These are phyloP conservation scores for Solanum chilense DNA, from an alignment of 257 asterid genomes.

Conservation along the genomic window DNA sequence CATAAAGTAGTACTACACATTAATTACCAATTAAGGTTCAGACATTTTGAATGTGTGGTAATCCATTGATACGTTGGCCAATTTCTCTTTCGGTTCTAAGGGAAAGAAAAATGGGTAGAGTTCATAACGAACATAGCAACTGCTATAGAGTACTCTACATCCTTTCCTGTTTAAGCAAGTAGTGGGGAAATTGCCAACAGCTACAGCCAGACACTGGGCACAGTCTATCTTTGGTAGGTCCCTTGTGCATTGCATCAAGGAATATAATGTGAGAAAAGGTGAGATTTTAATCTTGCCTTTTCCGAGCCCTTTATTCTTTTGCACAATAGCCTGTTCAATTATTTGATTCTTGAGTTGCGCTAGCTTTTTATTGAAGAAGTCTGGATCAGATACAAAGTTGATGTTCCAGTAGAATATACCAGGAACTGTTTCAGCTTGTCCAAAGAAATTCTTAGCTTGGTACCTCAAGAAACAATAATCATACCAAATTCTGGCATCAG, in stretches of 20 bases:
- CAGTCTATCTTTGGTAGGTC: constrained; percentile 40
- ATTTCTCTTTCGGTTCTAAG: constrained; percentile 16
- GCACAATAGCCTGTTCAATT: constrained; percentile 29
- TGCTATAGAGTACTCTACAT: constrained; percentile 45
- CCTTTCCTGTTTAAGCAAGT: constrained; percentile 44
- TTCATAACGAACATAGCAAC: constrained; percentile 71
- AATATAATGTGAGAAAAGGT: constrained; percentile 30
- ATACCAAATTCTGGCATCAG: constrained; percentile 55
- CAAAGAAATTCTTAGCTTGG: constrained; percentile 20
- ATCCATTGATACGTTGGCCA: not conserved
- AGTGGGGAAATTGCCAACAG: constrained; percentile 24
- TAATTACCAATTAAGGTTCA: not conserved
- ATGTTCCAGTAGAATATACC: constrained; percentile 30
- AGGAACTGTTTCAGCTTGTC: constrained; percentile 28
- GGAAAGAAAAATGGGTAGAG: constrained; percentile 69
- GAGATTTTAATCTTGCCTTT: constrained; percentile 34
- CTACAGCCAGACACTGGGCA: constrained; percentile 56
- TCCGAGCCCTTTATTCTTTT: constrained; percentile 44
- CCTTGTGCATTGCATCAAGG: constrained; percentile 68
- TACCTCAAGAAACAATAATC: constrained; percentile 63
- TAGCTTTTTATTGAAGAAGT: constrained; percentile 28
- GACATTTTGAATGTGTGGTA: not conserved
- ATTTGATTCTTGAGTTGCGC: constrained; percentile 20
- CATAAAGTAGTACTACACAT: not conserved
- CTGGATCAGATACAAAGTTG: constrained; percentile 41